Evolutionary conservation across 139 green algal species (phyloP).

Genomic region (Tetradesmus lagerheimii): DNA sequence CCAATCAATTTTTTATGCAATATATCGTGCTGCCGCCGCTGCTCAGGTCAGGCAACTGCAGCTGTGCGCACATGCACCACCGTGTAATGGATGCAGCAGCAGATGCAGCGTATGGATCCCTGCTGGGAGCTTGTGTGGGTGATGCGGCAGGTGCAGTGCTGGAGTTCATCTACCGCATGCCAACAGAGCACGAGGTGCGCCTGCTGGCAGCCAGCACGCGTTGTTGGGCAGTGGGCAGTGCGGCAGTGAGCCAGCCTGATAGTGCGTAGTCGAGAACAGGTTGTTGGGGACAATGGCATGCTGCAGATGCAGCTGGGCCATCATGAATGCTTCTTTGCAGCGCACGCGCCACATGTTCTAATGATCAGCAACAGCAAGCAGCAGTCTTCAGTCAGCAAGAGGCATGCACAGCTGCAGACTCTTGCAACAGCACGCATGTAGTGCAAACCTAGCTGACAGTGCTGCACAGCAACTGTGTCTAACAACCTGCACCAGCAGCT

Average conservation of each 20-base stretch:
- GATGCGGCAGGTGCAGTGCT: constrained; percentile 51
- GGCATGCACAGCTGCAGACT: no score
- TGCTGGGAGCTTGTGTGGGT: constrained; percentile 51
- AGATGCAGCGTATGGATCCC: constrained; percentile 47
- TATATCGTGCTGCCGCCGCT: background rate
- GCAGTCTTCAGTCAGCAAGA: no score
- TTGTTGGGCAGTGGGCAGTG: no score
- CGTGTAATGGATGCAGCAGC: background rate
- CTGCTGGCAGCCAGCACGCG: background rate
- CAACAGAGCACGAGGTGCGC: constrained; percentile 4
- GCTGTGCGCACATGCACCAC: background rate
- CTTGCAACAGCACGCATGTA: no score
- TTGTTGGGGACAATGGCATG: background rate
- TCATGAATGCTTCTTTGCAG: no score
- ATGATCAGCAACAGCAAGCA: background rate
- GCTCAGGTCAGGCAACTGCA: no score
- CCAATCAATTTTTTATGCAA: background rate
- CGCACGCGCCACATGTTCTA: no score
- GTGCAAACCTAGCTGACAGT: background rate
- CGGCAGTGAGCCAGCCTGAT: no score
- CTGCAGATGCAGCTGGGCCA: background rate
- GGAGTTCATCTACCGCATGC: constrained; percentile 45
- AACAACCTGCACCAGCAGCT: no score
- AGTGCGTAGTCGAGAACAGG: no score
- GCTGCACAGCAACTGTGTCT: no score